phyloP scores from a whole-genome alignment of 2,329 filamentous ascomycete genomes.

The Huntiella moniliformis region DNA sequence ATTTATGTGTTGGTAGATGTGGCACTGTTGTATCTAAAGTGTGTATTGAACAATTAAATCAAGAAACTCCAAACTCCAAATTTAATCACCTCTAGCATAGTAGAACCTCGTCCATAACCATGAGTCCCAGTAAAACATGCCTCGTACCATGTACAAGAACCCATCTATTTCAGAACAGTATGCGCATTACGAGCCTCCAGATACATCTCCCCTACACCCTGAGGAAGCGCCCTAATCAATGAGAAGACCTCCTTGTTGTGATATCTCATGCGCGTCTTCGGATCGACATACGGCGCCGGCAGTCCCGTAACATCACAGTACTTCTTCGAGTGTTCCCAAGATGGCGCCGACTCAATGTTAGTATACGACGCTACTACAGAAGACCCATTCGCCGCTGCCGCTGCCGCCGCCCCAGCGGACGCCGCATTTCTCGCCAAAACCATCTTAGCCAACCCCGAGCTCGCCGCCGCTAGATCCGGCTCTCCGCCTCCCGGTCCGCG shows the following conservation, averaged over 20 bases:
- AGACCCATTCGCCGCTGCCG: background rate
- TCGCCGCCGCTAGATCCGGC: constrained; percentile 68
- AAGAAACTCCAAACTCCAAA: background rate
- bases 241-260: constrained; percentile 85
- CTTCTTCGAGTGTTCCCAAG: constrained; percentile 62
- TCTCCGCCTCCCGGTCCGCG: constrained; percentile 24
- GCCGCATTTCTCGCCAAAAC: constrained; percentile 60
- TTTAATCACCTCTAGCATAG: too few species aligned
- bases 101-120: too few species aligned
- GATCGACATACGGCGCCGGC: constrained; percentile 79
- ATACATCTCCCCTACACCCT: constrained; percentile 71
- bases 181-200: constrained; percentile 81
- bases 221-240: constrained; percentile 60
- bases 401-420: constrained; percentile 13
- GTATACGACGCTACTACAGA: constrained; percentile 49
- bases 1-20: background rate
- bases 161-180: constrained; percentile 64
- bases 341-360: constrained; percentile 89
- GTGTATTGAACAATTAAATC: background rate
- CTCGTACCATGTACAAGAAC: background rate
- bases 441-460: constrained; percentile 67
- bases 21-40: background rate
- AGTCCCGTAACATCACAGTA: constrained; percentile 95
- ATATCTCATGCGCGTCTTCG: constrained; percentile 84
- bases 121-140: background rate